A percentile compares a stretch with the other conserved stretches of the same genome.
Evolutionary conservation across 192 early-diverging fungal species (phyloP).

Genomic region (Glomus cerebriforme): DNA sequence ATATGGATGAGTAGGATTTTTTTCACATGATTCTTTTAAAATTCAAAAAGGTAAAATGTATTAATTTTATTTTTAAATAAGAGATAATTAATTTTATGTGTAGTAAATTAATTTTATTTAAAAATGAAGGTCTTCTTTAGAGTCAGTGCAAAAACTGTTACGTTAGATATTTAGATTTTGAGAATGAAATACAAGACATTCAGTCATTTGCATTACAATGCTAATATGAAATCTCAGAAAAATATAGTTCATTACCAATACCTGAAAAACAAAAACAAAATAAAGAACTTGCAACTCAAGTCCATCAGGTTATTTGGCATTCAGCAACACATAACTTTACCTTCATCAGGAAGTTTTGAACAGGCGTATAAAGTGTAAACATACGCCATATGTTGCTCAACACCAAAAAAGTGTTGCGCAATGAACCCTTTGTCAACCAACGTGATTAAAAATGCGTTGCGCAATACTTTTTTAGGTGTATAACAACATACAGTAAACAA

Average conservation of each 20-base stretch:
- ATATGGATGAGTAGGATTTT: not conserved
- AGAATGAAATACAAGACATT: not conserved
- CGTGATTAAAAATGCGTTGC: too few species aligned
- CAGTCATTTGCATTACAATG: not conserved
- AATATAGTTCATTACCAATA: not conserved
- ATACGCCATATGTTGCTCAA: too few species aligned
- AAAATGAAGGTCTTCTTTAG: too few species aligned
- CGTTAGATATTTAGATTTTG: conserved; percentile 10
- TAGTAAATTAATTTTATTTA: too few species aligned
- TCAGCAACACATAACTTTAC: conserved; percentile 14
- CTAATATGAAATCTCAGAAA: not conserved
- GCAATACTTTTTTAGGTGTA: too few species aligned
- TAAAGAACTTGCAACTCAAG: not conserved
- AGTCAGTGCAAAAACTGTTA: not conserved
- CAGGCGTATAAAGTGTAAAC: too few species aligned
- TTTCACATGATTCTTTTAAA: conserved; percentile 15
- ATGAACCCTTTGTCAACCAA: too few species aligned
- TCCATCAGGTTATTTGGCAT: conserved; percentile 5
- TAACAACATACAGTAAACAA: too few species aligned
- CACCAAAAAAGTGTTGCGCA: too few species aligned
- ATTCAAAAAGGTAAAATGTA: not conserved
- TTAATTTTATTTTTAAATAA: not conserved
- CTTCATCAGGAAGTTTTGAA: too few species aligned
- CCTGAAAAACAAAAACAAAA: not conserved
- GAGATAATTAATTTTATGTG: too few species aligned